phyloP scores from a whole-genome alignment of 129 eudicot species.

The Centaurea solstitialis region DNA sequence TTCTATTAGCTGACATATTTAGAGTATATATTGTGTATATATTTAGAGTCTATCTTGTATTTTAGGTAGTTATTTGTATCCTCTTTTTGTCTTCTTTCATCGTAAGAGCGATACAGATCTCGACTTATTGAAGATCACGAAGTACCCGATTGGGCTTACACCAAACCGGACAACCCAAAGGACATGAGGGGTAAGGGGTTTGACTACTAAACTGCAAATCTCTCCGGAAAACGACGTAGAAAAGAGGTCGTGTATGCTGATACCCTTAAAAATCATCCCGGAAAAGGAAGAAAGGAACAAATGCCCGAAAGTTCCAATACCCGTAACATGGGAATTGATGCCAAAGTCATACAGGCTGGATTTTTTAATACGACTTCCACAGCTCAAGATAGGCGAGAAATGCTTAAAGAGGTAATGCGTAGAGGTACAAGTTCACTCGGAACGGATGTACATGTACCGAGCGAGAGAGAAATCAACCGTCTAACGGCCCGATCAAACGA shows the following conservation, averaged over 20 bases:
- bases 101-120: conserved; percentile 76
- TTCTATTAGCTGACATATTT: no score
- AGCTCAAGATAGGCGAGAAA: conserved; percentile 93
- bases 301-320: conserved; percentile 24
- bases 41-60: no score
- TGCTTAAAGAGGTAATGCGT: conserved; percentile 92
- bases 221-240: conserved; percentile 84
- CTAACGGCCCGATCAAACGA: conserved; percentile 87
- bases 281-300: conserved; percentile 34
- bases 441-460: conserved; percentile 92
- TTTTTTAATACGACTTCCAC: conserved; percentile 96
- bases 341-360: conserved; percentile 98
- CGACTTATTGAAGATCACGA: conserved; percentile 97
- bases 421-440: conserved; percentile 81
- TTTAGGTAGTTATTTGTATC: no score
- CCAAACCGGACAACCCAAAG: conserved; percentile 55
- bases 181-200: conserved; percentile 81
- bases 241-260: conserved; percentile 82
- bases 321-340: conserved; percentile 81
- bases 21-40: no score
- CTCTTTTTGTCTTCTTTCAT: no score
- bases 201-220: conserved; percentile 54
- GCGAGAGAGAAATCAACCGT: conserved; percentile 91
- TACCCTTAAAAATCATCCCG: conserved; percentile 29
- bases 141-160: conserved; percentile 91